Percentiles rank a stretch among this genome's conserved stretches.
These are phyloP conservation scores for Colletotrichum plurivorum DNA, from an alignment of 2,329 filamentous ascomycete species.

Conservation along the genomic window DNA sequence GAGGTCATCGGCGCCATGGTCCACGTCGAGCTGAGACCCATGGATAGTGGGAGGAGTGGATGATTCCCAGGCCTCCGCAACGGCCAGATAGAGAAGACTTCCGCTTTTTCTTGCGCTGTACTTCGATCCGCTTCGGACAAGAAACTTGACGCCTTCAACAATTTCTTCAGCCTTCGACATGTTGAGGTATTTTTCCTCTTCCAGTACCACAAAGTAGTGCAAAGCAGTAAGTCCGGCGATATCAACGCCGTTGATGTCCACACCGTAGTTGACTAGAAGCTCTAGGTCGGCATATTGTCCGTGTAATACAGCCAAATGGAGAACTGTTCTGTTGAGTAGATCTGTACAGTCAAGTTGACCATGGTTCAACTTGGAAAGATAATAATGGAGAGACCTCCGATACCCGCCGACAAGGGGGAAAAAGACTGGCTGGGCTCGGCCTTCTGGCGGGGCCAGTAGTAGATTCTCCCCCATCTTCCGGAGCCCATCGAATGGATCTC, in stretches of 20 bases:
- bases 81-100: background rate
- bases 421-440: background rate
- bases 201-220: background rate
- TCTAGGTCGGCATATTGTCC: background rate
- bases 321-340: background rate
- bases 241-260: background rate
- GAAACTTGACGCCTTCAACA: background rate
- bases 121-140: background rate
- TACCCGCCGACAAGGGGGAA: background rate
- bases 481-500: too few species aligned
- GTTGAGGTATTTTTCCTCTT: background rate
- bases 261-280: background rate
- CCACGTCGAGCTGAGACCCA: too few species aligned
- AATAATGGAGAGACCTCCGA: background rate
- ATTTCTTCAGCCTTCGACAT: background rate
- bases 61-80: background rate
- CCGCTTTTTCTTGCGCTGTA: background rate
- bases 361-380: background rate
- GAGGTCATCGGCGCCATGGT: background rate
- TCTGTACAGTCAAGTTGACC: background rate
- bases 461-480: too few species aligned
- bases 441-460: too few species aligned
- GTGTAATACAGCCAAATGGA: background rate
- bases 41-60: too few species aligned
- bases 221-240: background rate